Base-by-base conservation (phyloP, 2,329 filamentous ascomycete genomes). In the Trichoderma brevicompactum region DNA sequence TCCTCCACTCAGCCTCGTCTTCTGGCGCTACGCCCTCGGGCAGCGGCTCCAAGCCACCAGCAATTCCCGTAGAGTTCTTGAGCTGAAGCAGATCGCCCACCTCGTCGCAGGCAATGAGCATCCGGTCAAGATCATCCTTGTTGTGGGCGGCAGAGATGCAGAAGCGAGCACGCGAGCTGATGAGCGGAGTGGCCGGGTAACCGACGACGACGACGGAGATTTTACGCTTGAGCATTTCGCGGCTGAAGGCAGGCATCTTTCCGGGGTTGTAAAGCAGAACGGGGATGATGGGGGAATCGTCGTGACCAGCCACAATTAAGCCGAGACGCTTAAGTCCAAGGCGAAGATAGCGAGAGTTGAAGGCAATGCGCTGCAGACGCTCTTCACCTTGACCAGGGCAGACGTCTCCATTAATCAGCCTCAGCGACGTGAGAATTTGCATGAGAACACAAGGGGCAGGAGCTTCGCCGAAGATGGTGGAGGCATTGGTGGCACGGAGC, bases 291-390 rank as follows among this genome's bases (percentile, higher is more conserved):
- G 95, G 95, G 5, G 94, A 97, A 80, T 99, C 95, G 75, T 99
- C 95, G 77, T 98, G 94, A 68, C 95, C 95, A 75, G 96, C 97
- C 63, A 97, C 90, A 75, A 99, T 99, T 80, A 93, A 94, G 56
- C 95, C 95, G 60, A 99, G 89, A 71, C 95, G 92, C 85, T 99
- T 99, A 73, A 99, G 87, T 70, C 95, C 95, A 34, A 99, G 88
- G 66, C 95, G 92, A n/a, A 99, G 91, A 77, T 99, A 99, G 53
- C 95, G 89, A 23, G 94, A 97, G 85, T 99, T 99, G 85, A 98
- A 99, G 56, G 94, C 94, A 70, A 99, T 91, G 71, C 95, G 90
- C 80, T 97, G 94, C 50, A 99, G 86, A 69, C 95, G 91, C 81
- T 99, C 95, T 77, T 97, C 92, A 65, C 95, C 95, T 79, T 99